Base-by-base conservation (phyloP, 1,284 basidiomycete species). In the Trichosporon sp. region DNA sequence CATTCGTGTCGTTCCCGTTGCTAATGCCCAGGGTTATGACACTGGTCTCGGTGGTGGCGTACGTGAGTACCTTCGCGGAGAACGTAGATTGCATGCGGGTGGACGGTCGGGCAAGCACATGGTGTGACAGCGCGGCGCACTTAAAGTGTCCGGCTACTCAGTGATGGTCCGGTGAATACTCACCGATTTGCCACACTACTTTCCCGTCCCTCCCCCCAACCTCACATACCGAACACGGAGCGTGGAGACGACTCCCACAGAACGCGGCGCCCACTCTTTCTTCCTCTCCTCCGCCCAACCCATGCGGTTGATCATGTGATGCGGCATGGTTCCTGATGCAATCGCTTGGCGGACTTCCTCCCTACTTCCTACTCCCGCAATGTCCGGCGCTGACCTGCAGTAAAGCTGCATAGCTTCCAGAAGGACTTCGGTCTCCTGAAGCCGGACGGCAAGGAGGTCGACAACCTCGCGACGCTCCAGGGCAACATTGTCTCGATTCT, bases 401-500 rank as follows among this genome's bases (percentile, higher is more conserved):
- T 54, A 29, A 82, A 82, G 16, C 83, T 87, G 54, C 69, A 75
- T 3, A 86, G 85, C 69, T 91, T 92, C 81, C 79, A 85, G 67
- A 59, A 78, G 9, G 82, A 85, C 52, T 91, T 90, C 71, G 85
- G 86, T 7, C 82, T 90, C 27, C 37, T 36, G 6, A 25, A 56
- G 5, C 44, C 46, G 10, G 7, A 86, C 84, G 8, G 84, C 83
- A 56, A 57, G 2, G 31, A 66, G 27, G 65, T 64, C 6, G 56
- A 62, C 44, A 70, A 79, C 52, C 64, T 73, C 33, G 66, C 72
- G 4, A 46, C 67, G 10, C 65, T 76, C 11, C 68, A 71, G 70
- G 74, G 77, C 62, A 86, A 87, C 70, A 83, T 87, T 37, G 89
- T 91, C 25, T 29, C 25, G 25, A 88, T 91, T 21, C 84, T 91